phyloP scores from a whole-genome alignment of 768 basidiomycete genomes.

The Sistotremastrum niveocremeum region DNA sequence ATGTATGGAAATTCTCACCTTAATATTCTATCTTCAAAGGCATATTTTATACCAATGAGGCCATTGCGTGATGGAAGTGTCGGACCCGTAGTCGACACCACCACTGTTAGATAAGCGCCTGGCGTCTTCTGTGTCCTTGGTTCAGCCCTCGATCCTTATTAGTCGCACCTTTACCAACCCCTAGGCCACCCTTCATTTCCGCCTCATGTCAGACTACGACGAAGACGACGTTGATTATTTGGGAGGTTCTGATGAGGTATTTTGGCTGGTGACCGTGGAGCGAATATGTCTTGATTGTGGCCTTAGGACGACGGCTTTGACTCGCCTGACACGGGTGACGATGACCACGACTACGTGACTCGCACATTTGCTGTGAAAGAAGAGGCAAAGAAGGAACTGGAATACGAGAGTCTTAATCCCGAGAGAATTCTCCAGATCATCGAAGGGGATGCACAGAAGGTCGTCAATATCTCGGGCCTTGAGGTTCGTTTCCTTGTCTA shows the following conservation, averaged over 20 bases:
- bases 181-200: too few relatives aligned
- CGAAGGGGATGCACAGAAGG: conserved; percentile 13
- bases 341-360: conserved; percentile 14
- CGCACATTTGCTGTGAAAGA: conserved; percentile 7
- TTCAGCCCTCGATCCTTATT: too few relatives aligned
- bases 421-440: conserved; percentile 12
- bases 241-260: conserved; percentile 3
- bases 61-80: too few relatives aligned
- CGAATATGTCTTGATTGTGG: neutral
- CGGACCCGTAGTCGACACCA: too few relatives aligned
- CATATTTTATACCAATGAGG: too few relatives aligned
- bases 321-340: neutral
- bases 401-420: conserved; percentile 12
- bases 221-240: conserved; percentile 1
- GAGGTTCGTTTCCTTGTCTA: conserved; percentile 10
- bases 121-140: too few relatives aligned
- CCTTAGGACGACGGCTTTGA: neutral
- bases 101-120: too few relatives aligned
- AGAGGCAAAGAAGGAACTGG: conserved; percentile 14
- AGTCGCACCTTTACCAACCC: too few relatives aligned
- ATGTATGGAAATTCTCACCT: too few relatives aligned
- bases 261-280: neutral
- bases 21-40: too few relatives aligned
- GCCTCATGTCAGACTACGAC: too few relatives aligned
- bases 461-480: conserved; percentile 16